Evolutionary conservation across 2,329 filamentous ascomycete genomes (phyloP).

Genomic region (Clonostachys rhizophaga): DNA sequence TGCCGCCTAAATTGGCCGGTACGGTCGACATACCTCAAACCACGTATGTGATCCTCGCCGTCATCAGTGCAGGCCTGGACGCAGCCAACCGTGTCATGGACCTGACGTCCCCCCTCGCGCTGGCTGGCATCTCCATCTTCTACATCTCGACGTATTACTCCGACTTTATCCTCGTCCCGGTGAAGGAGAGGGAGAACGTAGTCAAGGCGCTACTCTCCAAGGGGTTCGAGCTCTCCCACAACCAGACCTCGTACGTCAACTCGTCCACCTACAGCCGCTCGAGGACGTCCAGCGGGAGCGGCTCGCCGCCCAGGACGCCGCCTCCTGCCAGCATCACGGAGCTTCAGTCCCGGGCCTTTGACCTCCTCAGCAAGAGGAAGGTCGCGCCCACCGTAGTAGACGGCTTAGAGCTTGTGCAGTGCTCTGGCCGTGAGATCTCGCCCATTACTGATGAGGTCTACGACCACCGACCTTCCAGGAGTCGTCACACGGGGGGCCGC

Average conservation of each 20-base stretch:
- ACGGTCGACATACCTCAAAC: constrained; percentile 73
- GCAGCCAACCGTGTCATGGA: constrained; percentile 89
- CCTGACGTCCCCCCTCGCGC: constrained; percentile 81
- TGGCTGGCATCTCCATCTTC: constrained; percentile 93
- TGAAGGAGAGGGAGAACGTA: constrained; percentile 68
- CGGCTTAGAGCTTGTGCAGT: constrained; percentile 71
- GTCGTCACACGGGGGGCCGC: constrained; percentile 28
- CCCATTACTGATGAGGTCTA: constrained; percentile 30
- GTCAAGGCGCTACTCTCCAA: constrained; percentile 70
- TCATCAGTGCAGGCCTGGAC: constrained; percentile 85
- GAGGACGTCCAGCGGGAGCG: constrained; percentile 21
- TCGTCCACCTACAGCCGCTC: constrained; percentile 27
- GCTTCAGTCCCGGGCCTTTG: constrained; percentile 78
- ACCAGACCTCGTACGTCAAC: constrained; percentile 63
- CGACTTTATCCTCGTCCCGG: constrained; percentile 90
- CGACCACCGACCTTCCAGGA: constrained; percentile 22
- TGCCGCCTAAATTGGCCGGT: constrained; percentile 49
- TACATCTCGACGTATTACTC: constrained; percentile 99
- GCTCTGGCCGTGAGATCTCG: constrained; percentile 59
- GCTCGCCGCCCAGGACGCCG: constrained; percentile 59
- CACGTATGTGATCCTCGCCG: constrained; percentile 82
- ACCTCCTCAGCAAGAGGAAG: constrained; percentile 70
- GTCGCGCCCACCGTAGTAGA: constrained; percentile 70
- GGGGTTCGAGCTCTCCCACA: constrained; percentile 80
- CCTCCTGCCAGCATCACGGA: constrained; percentile 75